Conservation (phyloP, 2,329 filamentous ascomycete species). For the Exophiala calicioides region DNA sequence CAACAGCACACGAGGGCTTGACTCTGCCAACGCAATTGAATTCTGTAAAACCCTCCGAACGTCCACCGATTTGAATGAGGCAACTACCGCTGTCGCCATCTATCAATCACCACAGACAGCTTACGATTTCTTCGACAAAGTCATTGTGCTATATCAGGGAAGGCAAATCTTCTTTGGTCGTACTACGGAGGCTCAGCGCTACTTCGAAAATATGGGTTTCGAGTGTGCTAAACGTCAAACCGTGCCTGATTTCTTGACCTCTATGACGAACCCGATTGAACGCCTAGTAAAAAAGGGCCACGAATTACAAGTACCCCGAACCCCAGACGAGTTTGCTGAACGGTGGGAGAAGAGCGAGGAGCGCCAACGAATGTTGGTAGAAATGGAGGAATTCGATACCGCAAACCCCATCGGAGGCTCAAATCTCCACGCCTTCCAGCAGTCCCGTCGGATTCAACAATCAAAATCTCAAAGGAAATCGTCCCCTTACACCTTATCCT, state of each 20-base stretch:
- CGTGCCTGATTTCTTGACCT: slow-evolving; percentile 70
- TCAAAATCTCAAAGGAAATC: slow-evolving; percentile 42
- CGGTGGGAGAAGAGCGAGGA: slow-evolving; percentile 57
- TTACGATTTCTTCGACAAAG: slow-evolving; percentile 71
- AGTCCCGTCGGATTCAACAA: slow-evolving; percentile 45
- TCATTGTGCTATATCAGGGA: slow-evolving; percentile 72
- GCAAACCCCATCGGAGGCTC: slow-evolving; percentile 45
- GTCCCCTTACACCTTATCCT: slow-evolving; percentile 59
- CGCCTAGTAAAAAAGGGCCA: slow-evolving; percentile 59
- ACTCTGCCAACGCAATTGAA: no score
- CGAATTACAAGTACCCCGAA: slow-evolving; percentile 65
- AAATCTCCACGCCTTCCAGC: slow-evolving; percentile 40
- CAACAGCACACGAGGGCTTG: slow-evolving; percentile 54
- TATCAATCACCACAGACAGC: slow-evolving; percentile 57
- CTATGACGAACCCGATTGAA: slow-evolving; percentile 66
- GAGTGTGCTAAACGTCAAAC: slow-evolving; percentile 69
- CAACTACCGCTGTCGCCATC: slow-evolving; percentile 61
- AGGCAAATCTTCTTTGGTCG: slow-evolving; percentile 76
- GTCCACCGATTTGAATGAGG: no score
- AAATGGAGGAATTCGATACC: slow-evolving; percentile 46
- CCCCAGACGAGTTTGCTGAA: slow-evolving; percentile 67
- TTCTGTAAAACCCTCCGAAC: no score
- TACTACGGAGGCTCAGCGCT: slow-evolving; percentile 60
- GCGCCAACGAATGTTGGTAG: slow-evolving; percentile 41
- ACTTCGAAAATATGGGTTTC: slow-evolving; percentile 71